A percentile compares a stretch with the other conserved stretches of the same genome.
These are phyloP conservation scores for Actinomucor elegans DNA, from an alignment of 371 early-diverging fungal species.

Conservation along the genomic window DNA sequence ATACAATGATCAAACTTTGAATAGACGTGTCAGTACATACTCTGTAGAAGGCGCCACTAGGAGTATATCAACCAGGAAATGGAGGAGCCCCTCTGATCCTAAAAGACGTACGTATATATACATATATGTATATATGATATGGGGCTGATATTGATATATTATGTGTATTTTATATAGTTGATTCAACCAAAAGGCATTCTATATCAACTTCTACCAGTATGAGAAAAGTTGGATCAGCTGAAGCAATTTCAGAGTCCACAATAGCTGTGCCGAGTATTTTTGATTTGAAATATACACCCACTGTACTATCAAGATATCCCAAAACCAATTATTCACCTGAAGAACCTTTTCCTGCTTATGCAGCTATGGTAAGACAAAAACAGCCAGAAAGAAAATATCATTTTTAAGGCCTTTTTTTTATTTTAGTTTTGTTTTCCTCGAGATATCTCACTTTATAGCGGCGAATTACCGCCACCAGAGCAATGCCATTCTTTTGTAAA, in stretches of 20 bases:
- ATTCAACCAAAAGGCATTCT: not conserved
- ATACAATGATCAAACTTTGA: too few species aligned
- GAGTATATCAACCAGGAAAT: conserved; percentile 10
- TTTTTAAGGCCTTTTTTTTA: not conserved
- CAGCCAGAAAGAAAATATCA: not conserved
- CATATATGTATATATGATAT: too few species aligned
- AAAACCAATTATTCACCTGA: conserved; percentile 26
- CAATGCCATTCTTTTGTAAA: conserved; percentile 72
- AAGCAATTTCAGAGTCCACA: not conserved
- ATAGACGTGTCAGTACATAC: not conserved
- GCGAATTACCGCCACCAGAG: conserved; percentile 58
- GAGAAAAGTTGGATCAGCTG: not conserved
- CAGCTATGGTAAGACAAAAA: conserved; percentile 60
- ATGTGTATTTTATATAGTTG: not conserved
- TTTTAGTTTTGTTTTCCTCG: conserved; percentile 81
- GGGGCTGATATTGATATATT: too few species aligned
- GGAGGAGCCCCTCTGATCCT: conserved; percentile 29
- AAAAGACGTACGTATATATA: conserved; percentile 14
- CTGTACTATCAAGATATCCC: conserved; percentile 41
- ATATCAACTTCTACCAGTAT: too few species aligned
- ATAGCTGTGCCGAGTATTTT: conserved; percentile 31
- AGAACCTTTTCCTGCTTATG: conserved; percentile 59
- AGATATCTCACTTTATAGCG: conserved; percentile 57
- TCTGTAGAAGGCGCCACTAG: not conserved
- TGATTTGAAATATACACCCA: conserved; percentile 42